Conservation (phyloP, 177 flowering plant genomes). For the Vitis hybrid region DNA sequence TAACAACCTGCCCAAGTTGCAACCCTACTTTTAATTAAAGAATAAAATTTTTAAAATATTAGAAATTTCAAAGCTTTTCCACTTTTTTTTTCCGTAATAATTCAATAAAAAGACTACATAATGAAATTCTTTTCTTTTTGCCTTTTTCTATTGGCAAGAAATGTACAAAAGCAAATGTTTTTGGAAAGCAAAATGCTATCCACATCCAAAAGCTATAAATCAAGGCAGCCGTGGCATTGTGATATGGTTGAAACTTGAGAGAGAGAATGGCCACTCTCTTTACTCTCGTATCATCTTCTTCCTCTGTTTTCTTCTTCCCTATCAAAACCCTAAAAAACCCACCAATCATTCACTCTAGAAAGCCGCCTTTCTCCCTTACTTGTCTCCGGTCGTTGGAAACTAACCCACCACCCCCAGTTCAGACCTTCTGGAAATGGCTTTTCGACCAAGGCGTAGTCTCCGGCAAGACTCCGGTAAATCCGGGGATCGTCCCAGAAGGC, state of each 20-base stretch:
- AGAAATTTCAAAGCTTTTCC: too few species aligned
- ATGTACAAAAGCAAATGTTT: neutral
- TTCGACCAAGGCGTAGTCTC: slow-evolving; percentile 60
- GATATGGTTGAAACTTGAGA: too few species aligned
- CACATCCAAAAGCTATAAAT: neutral
- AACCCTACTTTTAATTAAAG: too few species aligned
- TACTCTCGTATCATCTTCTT: slow-evolving; percentile 18
- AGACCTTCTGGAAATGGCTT: slow-evolving; percentile 83
- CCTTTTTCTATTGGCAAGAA: too few species aligned
- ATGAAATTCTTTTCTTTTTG: too few species aligned
- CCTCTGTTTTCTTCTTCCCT: slow-evolving; percentile 24
- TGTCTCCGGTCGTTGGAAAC: slow-evolving; percentile 18
- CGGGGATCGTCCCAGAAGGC: slow-evolving; percentile 69
- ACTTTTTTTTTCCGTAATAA: too few species aligned
- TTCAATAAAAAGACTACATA: too few species aligned
- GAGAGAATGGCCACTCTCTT: slow-evolving; percentile 23
- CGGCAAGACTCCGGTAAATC: slow-evolving; percentile 49
- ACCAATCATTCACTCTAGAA: slow-evolving; percentile 5
- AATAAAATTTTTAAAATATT: too few species aligned
- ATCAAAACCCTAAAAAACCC: slow-evolving; percentile 16
- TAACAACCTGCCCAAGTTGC: too few species aligned
- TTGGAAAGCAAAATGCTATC: slow-evolving; percentile 9
- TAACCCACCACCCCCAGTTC: slow-evolving; percentile 34
- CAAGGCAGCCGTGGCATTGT: neutral
- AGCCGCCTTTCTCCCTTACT: slow-evolving; percentile 14